These are phyloP conservation scores for Fusarium pilosicola DNA, from an alignment of 2,329 filamentous ascomycete species.

Conservation along the genomic window DNA sequence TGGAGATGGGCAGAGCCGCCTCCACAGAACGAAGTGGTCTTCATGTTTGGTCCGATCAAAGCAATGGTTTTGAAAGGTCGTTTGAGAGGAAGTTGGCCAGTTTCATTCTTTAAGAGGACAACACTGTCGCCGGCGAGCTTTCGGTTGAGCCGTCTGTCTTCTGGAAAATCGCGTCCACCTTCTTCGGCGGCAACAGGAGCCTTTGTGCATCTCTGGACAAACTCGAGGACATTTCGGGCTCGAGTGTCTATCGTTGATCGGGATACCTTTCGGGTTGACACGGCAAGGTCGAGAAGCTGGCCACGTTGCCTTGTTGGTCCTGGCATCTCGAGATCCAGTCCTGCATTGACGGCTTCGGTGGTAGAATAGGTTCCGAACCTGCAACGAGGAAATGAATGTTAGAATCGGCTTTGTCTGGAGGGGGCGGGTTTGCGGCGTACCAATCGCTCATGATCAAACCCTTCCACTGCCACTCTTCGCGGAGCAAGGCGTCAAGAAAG, in stretches of 20 bases:
- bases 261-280: background rate
- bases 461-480: background rate
- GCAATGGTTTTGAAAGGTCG: background rate
- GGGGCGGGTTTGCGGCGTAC: background rate
- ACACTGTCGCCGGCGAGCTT: background rate
- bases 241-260: background rate
- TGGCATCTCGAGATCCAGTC: background rate
- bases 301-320: background rate
- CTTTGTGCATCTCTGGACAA: background rate
- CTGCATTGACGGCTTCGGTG: background rate
- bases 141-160: background rate
- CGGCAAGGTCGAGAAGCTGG: background rate
- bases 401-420: fast-evolving
- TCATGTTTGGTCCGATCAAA: background rate
- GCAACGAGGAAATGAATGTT: background rate
- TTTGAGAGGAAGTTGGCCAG: background rate
- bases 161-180: background rate
- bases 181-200: background rate
- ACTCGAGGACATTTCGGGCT: background rate
- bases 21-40: background rate
- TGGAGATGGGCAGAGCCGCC: background rate
- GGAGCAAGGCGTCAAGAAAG: background rate
- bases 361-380: background rate
- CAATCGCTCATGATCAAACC: background rate
- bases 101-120: background rate